Base-by-base conservation (phyloP, 2,329 filamentous ascomycete species). In the Capronia coronata region DNA sequence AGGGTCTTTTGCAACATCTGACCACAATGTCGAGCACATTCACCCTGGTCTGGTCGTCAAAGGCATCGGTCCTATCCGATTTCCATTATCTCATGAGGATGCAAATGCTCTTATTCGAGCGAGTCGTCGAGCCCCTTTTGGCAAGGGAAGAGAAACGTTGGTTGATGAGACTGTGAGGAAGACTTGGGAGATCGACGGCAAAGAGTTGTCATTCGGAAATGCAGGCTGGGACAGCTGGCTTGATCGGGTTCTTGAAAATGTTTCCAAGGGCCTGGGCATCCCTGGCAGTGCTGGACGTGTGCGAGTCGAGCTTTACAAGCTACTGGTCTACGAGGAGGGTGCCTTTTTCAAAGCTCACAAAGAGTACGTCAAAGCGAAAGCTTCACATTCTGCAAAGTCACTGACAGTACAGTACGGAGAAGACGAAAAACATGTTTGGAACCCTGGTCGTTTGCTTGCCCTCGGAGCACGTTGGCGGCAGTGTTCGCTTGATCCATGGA, bases 311-410 rank as follows among this genome's bases (percentile, higher is more conserved):
- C 57, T 70, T 1, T 69, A 73, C 60, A 77, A 76, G 54, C 64
- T 78, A 61, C 61, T 75, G 2, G 58, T 78, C 2, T 77, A 77
- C 57, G 72, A 74, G 43, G 65, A 72, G 45, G 75, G 73, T 0
- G 71, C 71, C 2, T 71, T 74, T 63, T 75, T 74, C 60, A 73
- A 74, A 55, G 51, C 69, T 0, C 71, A 75, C 51, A 67, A 67
- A 23, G 71, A 76, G n/a, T n/a, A n/a, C n/a, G n/a, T n/a, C n/a
- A n/a, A n/a, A n/a, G n/a, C n/a, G n/a, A n/a, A n/a, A n/a, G n/a
- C n/a, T n/a, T n/a, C n/a, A n/a, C n/a, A n/a, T n/a, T n/a, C n/a
- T n/a, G n/a, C n/a, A n/a, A n/a, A n/a, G n/a, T n/a, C n/a, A n/a
- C n/a, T n/a, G n/a, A n/a, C n/a, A n/a, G n/a, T n/a, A n/a, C n/a